Evolutionary conservation across 1,139 yeast species (phyloP), one percentile per base, ranked within the genome.

Genomic region (Pneumocystis murina): DNA sequence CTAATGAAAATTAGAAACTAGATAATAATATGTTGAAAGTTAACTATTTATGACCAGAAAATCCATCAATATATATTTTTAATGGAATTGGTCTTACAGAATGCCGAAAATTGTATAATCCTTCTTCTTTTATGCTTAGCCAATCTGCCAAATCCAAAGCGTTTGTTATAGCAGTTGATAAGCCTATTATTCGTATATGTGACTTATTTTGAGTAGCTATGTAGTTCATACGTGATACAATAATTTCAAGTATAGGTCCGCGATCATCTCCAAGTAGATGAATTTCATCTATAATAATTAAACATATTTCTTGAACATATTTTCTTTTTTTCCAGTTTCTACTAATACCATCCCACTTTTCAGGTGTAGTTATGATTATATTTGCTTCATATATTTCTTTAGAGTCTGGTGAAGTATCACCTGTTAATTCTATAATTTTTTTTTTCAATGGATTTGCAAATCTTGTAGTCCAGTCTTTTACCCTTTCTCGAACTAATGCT

Each of bases 61-160:
- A 94, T 0, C 98, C 98, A 75, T 94, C 98, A 70, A 94, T 92
- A 71, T 88, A 92, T 96, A 92, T 92, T 71, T 92, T 94, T 67
- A 94, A 78, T 0, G 98, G 99, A 64, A 94, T 98, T 0, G 98
- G 98, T 72, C 98, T 86, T 57, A 92, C 97, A 61, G 96, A 88
- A 67, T 86, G 89, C 0, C 98, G 95, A 73, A 92, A 94, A 72
- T 94, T 94, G 75, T 86, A 94, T 63, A 94, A 75, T 0, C 97
- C 98, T 55, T 72, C 68, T 67, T 86, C 86, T 68, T 84, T 82
- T 6, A 91, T 96, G 20, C 95, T 94, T 30, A 94, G 78, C 99
- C 99, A 94, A 16, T 95, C 88, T 0, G 97, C 98, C 95, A 94
- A 86, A 74, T 94, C 99, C 72, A 87, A 84, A 0, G 98, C 97